Evolutionary conservation across 106 monocot species (phyloP).

Genomic region (Gastrodia elata): DNA sequence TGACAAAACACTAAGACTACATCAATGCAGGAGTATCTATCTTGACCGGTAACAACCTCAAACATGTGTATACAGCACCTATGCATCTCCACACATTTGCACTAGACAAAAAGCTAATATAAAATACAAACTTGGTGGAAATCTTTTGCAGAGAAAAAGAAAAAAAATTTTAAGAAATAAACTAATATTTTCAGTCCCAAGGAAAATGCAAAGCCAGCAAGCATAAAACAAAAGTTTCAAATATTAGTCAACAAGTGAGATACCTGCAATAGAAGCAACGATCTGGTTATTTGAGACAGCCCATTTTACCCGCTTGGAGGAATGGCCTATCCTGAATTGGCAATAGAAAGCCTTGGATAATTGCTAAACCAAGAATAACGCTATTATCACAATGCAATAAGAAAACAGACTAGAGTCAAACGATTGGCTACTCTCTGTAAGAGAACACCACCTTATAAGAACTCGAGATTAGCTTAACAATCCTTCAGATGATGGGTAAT

Average conservation of each 20-base stretch:
- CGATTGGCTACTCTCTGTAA: background rate
- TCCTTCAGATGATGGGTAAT: background rate
- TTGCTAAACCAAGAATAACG: background rate
- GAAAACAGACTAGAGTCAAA: background rate
- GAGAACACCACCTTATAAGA: background rate
- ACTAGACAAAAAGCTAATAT: background rate
- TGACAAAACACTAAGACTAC: background rate
- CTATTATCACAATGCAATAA: background rate
- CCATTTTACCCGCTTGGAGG: constrained; percentile 14
- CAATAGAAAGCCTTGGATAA: background rate
- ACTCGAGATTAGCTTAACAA: background rate
- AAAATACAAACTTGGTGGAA: background rate
- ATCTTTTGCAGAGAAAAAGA: background rate
- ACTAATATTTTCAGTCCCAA: background rate
- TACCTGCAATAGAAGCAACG: constrained; percentile 47
- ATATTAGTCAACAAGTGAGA: background rate
- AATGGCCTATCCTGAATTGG: constrained; percentile 16
- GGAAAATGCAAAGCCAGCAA: background rate
- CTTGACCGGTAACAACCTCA: too few relatives aligned
- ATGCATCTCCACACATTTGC: background rate
- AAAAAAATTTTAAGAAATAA: background rate
- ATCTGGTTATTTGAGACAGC: constrained; percentile 16
- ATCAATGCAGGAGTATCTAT: background rate
- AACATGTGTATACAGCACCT: too few relatives aligned
- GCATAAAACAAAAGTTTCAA: background rate